Evolutionary conservation across 441 rosid species (phyloP), one percentile per base, ranked within the genome.

Genomic region (Erysimum cheiri): DNA sequence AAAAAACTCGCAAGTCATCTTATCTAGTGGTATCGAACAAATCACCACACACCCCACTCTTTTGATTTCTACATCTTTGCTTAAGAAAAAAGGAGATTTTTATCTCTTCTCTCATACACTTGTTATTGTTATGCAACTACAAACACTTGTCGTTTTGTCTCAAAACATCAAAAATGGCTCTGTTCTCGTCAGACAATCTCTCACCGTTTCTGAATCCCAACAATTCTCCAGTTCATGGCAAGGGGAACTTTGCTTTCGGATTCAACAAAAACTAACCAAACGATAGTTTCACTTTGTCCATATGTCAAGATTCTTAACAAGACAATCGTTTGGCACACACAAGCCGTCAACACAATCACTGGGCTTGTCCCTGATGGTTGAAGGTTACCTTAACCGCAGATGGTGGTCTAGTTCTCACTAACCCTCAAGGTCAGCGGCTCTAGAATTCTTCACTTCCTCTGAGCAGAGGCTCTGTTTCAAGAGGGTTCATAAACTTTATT

Each of bases 221-320:
- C 49, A 67, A 15, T 22, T 49, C 6, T 73, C 72, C 12, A 41
- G 37, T 32, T 60, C 73, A 33, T 74, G 78, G 73, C 37, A n/a
- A n/a, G n/a, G n/a, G n/a, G n/a, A n/a, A n/a, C 54, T 74, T 74
- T 55, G 65, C 70, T 5, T 61, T 68, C 50, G 78, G 78, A 6
- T 74, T 74, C 44, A 58, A 50, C 8, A 74, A 68, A 17, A 46
- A 60, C 53, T 15, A 22, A 28, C 59, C 52, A 35, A 69, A 67
- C 22, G 52, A 61, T 26, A 74, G 64, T 62, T 74, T 69, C 35
- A 24, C 10, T 60, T 67, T 72, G 12, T 52, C 74, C 17, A 61
- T 72, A 11, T 72, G 60, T 57, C 35, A 72, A 64, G 67, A 67
- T 74, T 50, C 39, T 35, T 1, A 41, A 60, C 6, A 74, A 41